These are phyloP conservation scores for Kwoniella dendrophila DNA, from an alignment of 768 basidiomycete species.

Conservation along the genomic window DNA sequence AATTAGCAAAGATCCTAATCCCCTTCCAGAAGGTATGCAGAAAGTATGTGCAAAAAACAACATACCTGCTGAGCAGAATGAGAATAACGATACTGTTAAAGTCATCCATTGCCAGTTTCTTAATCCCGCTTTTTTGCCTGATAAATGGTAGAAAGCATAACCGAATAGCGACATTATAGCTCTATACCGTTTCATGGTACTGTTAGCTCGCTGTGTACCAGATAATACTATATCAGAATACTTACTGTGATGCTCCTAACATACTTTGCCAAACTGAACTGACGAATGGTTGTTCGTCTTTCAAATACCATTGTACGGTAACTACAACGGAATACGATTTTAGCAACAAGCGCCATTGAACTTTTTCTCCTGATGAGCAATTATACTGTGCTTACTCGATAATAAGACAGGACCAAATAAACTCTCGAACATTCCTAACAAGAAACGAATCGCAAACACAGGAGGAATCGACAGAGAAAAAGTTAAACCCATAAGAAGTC, in stretches of 20 bases:
- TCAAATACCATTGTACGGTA: conserved; percentile 39
- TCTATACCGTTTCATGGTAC: not conserved
- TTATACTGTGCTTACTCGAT: conserved; percentile 20
- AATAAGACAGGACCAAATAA: conserved; percentile 32
- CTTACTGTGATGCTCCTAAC: conserved; percentile 21
- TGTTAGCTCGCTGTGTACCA: too few species aligned
- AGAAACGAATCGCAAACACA: conserved; percentile 33
- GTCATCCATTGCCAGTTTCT: conserved; percentile 37
- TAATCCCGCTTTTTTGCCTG: conserved; percentile 8
- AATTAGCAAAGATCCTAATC: not conserved
- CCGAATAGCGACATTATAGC: conserved; percentile 13
- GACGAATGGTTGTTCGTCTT: conserved; percentile 35
- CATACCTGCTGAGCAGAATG: conserved; percentile 17
- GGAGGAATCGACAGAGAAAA: conserved; percentile 26
- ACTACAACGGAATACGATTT: conserved; percentile 18
- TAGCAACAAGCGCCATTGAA: not conserved
- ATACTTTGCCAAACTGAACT: conserved; percentile 33
- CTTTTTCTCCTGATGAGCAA: too few species aligned
- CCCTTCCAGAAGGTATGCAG: too few species aligned
- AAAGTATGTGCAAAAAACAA: too few species aligned
- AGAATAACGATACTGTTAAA: conserved; percentile 29
- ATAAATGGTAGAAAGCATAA: conserved; percentile 37
- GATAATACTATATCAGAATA: not conserved
- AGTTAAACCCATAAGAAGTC: conserved; percentile 30
- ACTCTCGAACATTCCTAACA: conserved; percentile 41